Base-by-base conservation (phyloP, 352 stramenopile species). In the Phytophthora sansomeana region DNA sequence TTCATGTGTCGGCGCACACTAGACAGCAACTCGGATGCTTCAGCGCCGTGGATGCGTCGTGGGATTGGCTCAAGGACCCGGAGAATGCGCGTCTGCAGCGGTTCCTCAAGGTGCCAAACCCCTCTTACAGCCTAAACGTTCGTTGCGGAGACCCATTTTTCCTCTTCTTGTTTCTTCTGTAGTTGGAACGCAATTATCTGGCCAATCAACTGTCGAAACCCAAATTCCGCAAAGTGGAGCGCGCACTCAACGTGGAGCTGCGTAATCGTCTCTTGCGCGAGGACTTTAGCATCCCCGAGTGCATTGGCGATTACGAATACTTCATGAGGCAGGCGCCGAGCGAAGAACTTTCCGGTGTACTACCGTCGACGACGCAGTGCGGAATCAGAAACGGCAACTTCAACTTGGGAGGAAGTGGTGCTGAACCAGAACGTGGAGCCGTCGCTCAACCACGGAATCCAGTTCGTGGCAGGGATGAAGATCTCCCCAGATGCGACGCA, bases 321-420 rank as follows among this genome's bases (percentile, higher is more conserved):
- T 93, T 83, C 60, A 86, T 90, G 66, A 72, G 72, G 6, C 83
- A 93, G 55, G 53, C 67, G 4, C 72, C 81, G 0, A 62, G 80
- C 1, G 67, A n/a, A 90, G 38, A 96, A 96, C 59, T 96, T 89
- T 47, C 85, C 83, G 1, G 82, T 92, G 26, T 96, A 94, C 62
- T 93, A 86, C 53, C 87, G 87, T 13, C 74, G 73, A 17, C 71
- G 76, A n/a, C 56, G 68, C 17, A 58, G 17, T 38, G 68, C 47
- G 10, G 36, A 58, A 28, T 51, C 62, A 35, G 35, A n/a, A 51
- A 55, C 30, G 21, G 44, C 41, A 51, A 57, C 42, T 52, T 62
- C 56, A 63, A 59, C 29, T 13, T 29, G 36, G 7, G 77, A 90
- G 47, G 66, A 92, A 73, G 67, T 90, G 43, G 80, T 96, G 54